A percentile compares a stretch with the other conserved stretches of the same genome.
phyloP scores from a whole-genome alignment of 2,329 filamentous ascomycete genomes.

The Penicillium janthinellum region DNA sequence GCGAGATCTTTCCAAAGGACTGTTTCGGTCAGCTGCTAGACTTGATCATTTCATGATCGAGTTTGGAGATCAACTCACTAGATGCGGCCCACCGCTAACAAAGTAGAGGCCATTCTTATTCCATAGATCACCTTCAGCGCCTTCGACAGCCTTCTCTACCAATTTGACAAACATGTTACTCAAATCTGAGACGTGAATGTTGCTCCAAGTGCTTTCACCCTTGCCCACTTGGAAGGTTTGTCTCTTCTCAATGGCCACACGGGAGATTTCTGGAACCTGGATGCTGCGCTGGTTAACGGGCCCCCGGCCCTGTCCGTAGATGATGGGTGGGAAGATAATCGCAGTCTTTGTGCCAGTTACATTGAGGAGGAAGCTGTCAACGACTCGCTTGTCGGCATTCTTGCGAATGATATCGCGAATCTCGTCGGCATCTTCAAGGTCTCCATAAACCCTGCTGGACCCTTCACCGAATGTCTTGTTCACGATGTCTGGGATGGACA shows the following conservation, averaged over 20 bases:
- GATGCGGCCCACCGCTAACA: slow-evolving; percentile 10
- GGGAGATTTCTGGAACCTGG: slow-evolving; percentile 52
- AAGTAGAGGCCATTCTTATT: slow-evolving; percentile 23
- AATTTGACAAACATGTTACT: slow-evolving; percentile 55
- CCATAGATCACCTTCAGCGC: slow-evolving; percentile 13
- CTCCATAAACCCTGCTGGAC: slow-evolving; percentile 37
- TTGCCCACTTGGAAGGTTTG: slow-evolving; percentile 57
- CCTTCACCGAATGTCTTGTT: slow-evolving; percentile 36
- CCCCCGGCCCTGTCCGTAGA: slow-evolving; percentile 58
- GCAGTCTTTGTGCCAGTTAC: slow-evolving; percentile 55
- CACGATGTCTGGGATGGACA: slow-evolving; percentile 40
- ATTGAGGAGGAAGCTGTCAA: slow-evolving; percentile 66
- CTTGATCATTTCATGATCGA: no score
- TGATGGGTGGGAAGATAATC: slow-evolving; percentile 65
- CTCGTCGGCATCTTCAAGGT: slow-evolving; percentile 36
- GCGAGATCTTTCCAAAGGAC: slow-evolving; percentile 30
- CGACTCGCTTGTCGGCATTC: slow-evolving; percentile 60
- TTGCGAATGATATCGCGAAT: slow-evolving; percentile 37
- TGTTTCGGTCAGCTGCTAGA: slow-evolving; percentile 11
- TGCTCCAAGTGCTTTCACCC: slow-evolving; percentile 60
- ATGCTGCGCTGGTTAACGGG: slow-evolving; percentile 54
- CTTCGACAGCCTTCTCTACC: slow-evolving; percentile 47
- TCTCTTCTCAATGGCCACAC: slow-evolving; percentile 47
- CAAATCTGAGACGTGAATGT: slow-evolving; percentile 63
- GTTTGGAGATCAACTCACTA: slow-evolving; percentile 25